These are phyloP conservation scores for Cercospora sesami DNA, from an alignment of 2,329 filamentous ascomycete species.

Conservation along the genomic window DNA sequence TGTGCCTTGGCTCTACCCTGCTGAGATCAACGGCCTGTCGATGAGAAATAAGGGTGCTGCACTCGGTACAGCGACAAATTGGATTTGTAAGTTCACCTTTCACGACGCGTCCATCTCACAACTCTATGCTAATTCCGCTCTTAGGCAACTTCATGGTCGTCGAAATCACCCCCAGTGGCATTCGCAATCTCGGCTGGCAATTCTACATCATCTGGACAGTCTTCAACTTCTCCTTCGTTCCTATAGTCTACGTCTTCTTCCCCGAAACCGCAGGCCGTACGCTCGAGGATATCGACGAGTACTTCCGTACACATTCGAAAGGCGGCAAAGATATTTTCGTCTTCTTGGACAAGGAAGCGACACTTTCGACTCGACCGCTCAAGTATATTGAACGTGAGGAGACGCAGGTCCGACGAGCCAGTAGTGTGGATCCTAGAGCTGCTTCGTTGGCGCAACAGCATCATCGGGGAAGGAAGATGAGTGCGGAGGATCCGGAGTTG, in stretches of 20 bases:
- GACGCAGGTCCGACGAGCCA: constrained; percentile 39
- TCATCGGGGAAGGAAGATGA: constrained; percentile 12
- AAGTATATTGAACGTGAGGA: constrained; percentile 53
- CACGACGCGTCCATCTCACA: too few relatives aligned
- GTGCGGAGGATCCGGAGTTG: constrained; percentile 10
- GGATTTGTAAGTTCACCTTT: constrained; percentile 39
- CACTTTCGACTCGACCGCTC: constrained; percentile 47
- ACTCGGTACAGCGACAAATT: constrained; percentile 53
- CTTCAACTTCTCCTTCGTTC: constrained; percentile 53
- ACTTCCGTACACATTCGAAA: constrained; percentile 29
- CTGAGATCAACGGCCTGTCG: constrained; percentile 52
- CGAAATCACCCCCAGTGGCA: constrained; percentile 37
- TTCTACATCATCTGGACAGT: constrained; percentile 52
- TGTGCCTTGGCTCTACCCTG: constrained; percentile 45
- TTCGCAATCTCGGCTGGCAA: constrained; percentile 35
- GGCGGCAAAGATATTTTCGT: constrained; percentile 44
- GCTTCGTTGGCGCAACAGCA: constrained; percentile 27
- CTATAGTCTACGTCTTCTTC: constrained; percentile 46
- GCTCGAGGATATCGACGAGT: constrained; percentile 38
- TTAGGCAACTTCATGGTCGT: constrained; percentile 45
- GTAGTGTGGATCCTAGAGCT: constrained; percentile 39
- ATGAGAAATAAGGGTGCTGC: constrained; percentile 54
- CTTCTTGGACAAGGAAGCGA: constrained; percentile 51
- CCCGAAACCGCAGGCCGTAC: constrained; percentile 39
- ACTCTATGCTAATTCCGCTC: constrained; percentile 37